Base-by-base conservation (phyloP, 495 filamentous ascomycete species). In the Lasiosphaeris hirsuta region DNA sequence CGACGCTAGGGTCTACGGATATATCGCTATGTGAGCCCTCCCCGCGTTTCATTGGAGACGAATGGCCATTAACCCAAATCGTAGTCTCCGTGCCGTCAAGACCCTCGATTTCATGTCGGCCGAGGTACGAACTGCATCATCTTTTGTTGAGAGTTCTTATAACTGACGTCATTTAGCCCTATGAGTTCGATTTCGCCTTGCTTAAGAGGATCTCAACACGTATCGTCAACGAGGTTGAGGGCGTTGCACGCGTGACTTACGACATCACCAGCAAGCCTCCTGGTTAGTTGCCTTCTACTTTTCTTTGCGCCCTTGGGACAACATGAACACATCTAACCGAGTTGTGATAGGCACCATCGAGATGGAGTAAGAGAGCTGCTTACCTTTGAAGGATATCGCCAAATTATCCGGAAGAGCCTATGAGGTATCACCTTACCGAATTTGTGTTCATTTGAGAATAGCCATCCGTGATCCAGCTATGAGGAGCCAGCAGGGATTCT, bases 141-240 rank as follows among this genome's bases (percentile, higher is more conserved):
- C 10, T 39, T 30, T 11, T 15, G 35, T 43, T 15, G 33, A 7
- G 0, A 54, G n/a, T 11, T 30, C 7, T 11, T 17, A 8, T 13
- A 1, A 38, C 41, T 51, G 13, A 58, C 39, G 0, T 15, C 0
- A 13, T 5, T 18, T 11, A 57, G 56, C 47, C 89, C 0, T 85
- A 83, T 63, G 78, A 83, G 61, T 95, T 85, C 67, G 77, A 85
- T 13, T 76, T 80, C 50, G 78, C 80, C 10, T 88, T 96, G 62
- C 72, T 95, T 51, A 81, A 81, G 73, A 74, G 74, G 45, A 85
- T 92, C n/a, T 78, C 78, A 37, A 84, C 77, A 4, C 74, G 88
- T 48, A 96, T 96, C 51, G 81, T 89, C 41, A 96, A 96, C 69
- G 90, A 96, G 72, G 90, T 96, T 4, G 73, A 88, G 53, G 91